phyloP scores from a whole-genome alignment of 805 yeast species.

The Candida hungchunana region DNA sequence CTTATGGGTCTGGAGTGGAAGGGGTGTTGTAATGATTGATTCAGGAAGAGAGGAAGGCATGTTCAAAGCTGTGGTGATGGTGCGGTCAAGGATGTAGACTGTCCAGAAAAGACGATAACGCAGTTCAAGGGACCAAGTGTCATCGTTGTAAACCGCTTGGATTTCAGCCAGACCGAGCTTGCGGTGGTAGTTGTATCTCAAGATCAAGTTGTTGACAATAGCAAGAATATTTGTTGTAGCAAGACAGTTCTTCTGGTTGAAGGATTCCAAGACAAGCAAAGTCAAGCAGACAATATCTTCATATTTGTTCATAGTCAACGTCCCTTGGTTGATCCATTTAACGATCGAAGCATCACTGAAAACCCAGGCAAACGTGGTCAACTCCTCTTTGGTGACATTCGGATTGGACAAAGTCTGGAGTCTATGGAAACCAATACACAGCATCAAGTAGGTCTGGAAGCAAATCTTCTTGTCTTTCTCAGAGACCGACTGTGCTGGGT shows the following conservation, averaged over 20 bases:
- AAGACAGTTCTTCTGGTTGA: constrained; percentile 49
- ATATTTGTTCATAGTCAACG: constrained; percentile 34
- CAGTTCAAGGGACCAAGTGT: constrained; percentile 33
- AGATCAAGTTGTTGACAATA: constrained; percentile 40
- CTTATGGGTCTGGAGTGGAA: constrained; percentile 36
- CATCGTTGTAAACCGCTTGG: constrained; percentile 19
- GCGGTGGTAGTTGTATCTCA: constrained; percentile 45
- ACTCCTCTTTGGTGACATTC: constrained; percentile 11
- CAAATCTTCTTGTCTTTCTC: constrained; percentile 10
- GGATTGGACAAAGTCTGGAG: constrained; percentile 8
- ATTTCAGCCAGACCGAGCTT: constrained; percentile 11
- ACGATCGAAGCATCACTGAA: constrained; percentile 9
- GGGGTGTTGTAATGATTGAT: constrained; percentile 44
- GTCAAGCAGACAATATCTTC: constrained; percentile 41
- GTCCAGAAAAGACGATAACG: constrained; percentile 46
- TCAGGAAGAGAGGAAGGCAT: constrained; percentile 48
- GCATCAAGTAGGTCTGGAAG: constrained; percentile 17
- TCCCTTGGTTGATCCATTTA: constrained; percentile 13
- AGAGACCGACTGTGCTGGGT: constrained; percentile 11
- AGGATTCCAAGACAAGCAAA: constrained; percentile 48
- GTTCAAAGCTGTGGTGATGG: constrained; percentile 48
- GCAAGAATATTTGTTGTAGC: constrained; percentile 52
- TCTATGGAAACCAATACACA: constrained; percentile 21
- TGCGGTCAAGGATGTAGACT: constrained; percentile 42
- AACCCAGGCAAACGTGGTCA: constrained; percentile 8